Base-by-base conservation (phyloP, 371 early-diverging fungal species). In the Synchytrium microbalum region DNA sequence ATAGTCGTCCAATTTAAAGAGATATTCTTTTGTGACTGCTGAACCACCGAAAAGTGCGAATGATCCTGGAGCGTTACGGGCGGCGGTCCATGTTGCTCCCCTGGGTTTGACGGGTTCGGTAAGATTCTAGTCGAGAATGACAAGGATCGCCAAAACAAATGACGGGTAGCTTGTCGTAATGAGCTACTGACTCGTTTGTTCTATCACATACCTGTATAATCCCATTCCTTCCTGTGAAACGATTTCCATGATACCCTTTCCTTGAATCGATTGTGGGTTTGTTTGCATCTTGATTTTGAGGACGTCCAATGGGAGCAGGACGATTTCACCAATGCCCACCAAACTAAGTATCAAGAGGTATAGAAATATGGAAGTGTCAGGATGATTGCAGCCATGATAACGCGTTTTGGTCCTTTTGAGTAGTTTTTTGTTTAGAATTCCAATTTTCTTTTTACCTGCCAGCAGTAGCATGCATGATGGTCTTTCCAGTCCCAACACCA, bases 1-100 rank as follows among this genome's bases (percentile, higher is more conserved):
- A 78, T 92, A 93, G 72, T 96, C 92, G 46, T 88, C 79, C 60
- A 97, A 78, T 38, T 77, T 74, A 73, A 95, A 96, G 52, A 90
- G 59, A 80, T 89, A 88, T 74, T 95, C 95, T 85, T 97, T 97
- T 56, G 92, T 90, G 63, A 93, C 76, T 2, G 96, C 95, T 33
- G 93, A 91, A 14, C 92, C 96, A 69, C 98, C 98, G 74, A 97
- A 92, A 66, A 97, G 81, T 27, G 98, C 96, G 74, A 97, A 97
- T 23, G 93, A 93, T 32, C 98, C 98, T 30, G 96, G 96, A 0
- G 98, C 96, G 70, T 97, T 97, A 66, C 98, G 89, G 57, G 93
- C 91, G 55, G 93, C 92, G n/a, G 98, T 97, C 98, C 98, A 97
- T 53, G 90, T 85, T 57, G 94, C 95, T 58, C 98, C 98, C 66